Evolutionary conservation across 83 land plant species (phyloP), one percentile per base, ranked within the genome.

Genomic region (Picea abies): DNA sequence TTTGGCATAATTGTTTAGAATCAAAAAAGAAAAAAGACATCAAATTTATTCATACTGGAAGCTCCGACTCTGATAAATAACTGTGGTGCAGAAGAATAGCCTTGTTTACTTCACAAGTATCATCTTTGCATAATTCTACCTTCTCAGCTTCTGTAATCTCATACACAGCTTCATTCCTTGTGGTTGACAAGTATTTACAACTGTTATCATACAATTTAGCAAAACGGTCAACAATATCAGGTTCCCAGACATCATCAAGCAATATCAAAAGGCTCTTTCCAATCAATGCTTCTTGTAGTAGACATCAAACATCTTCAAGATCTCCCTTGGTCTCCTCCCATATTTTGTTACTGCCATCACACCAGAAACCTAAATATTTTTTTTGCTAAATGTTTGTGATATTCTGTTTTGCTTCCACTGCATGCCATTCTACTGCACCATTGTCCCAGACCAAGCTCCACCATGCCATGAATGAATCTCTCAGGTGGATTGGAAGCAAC

Each of bases 231-330:
- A 88, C 84, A 58, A 90, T 90, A 76, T 90, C 92, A 81, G 86
- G 87, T 82, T 90, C 92, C 90, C 92, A 90, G 8, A 87, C 92
- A 85, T 90, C 92, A 82, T 90, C 90, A 20, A 90, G 88, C 26
- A 90, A 58, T n/a, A 90, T 76, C 64, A 90, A 73, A 52, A 87
- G 65, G 82, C 90, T 90, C 63, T 85, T 90, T 35, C 88, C 92
- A 60, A 66, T 22, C 78, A 90, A 82, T 6, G 90, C 84, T 65
- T 87, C 89, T 82, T 90, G 92, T 32, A 90, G 87, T 56, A 79
- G 76, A 80, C 32, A 81, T 65, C 92, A 87, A 16, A 84, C 86
- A 78, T 85, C 80, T n/a, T 90, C 92, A 52, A 90, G 83, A 78
- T 85, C 83, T 35, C 64, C 80, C 41, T 32, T 77, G 15, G 79